Evolutionary conservation across 164 flowering plant genomes (phyloP).

Genomic region (Platanus orientalis): DNA sequence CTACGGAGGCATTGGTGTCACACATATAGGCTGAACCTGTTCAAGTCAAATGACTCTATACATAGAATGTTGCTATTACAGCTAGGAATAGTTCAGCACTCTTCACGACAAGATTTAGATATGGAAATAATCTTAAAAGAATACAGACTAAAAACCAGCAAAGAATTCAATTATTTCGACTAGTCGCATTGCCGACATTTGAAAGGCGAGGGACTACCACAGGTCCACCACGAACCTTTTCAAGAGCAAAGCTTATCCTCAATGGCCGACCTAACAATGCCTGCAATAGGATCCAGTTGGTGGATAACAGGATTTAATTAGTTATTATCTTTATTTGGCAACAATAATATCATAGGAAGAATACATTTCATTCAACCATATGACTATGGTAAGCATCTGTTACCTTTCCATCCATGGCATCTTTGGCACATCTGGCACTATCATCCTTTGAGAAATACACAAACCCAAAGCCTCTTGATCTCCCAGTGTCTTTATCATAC

Average conservation of each 20-base stretch:
- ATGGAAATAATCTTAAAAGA: slow-evolving; percentile 1
- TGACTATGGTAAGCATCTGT: neutral
- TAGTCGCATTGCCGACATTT: slow-evolving; percentile 14
- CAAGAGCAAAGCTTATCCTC: slow-evolving; percentile 69
- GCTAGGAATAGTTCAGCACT: slow-evolving; percentile 7
- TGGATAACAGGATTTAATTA: slow-evolving; percentile 6
- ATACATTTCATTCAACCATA: neutral
- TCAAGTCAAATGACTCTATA: neutral
- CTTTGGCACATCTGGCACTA: slow-evolving; percentile 65
- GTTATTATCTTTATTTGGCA: neutral
- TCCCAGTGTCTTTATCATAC: slow-evolving; percentile 73
- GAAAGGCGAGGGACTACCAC: slow-evolving; percentile 73
- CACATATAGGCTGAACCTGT: neutral
- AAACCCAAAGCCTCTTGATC: slow-evolving; percentile 93
- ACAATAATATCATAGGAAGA: neutral
- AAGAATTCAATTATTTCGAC: slow-evolving; percentile 21
- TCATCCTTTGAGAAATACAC: slow-evolving; percentile 55
- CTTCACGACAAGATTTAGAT: slow-evolving; percentile 3
- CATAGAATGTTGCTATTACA: slow-evolving; percentile 7
- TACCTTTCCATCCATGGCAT: slow-evolving; percentile 93
- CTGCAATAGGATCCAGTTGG: slow-evolving; percentile 30
- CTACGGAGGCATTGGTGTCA: neutral
- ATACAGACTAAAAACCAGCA: neutral
- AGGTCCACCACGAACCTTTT: slow-evolving; percentile 76
- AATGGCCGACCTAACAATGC: slow-evolving; percentile 83